Conservation (phyloP, 2,329 filamentous ascomycete species). For the Fusarium odoratissimum region DNA sequence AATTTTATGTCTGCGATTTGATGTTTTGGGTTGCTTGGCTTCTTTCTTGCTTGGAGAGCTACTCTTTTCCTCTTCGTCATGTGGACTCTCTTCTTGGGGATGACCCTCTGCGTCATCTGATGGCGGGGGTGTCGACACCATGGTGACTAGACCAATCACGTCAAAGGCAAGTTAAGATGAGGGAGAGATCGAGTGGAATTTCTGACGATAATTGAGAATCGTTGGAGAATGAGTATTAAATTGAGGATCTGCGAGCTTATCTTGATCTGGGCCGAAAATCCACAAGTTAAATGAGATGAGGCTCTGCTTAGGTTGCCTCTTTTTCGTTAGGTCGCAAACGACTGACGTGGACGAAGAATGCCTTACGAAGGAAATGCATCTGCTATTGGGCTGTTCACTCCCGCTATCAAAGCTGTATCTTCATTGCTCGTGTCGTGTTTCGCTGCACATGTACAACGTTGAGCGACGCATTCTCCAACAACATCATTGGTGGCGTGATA, state of each 20-base stretch:
- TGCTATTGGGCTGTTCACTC: background rate
- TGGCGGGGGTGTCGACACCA: conserved; percentile 18
- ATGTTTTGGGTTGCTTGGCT: background rate
- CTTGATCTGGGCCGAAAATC: background rate
- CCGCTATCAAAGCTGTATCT: background rate
- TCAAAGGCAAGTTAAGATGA: background rate
- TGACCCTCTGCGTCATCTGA: conserved; percentile 1
- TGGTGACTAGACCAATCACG: background rate
- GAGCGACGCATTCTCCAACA: background rate
- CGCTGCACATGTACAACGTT: background rate
- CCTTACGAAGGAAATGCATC: background rate
- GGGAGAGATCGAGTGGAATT: background rate
- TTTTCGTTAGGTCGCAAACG: conserved; percentile 1
- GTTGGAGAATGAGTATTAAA: background rate
- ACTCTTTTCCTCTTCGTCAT: background rate
- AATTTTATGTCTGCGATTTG: background rate
- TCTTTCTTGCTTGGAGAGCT: background rate
- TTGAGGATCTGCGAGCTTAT: background rate
- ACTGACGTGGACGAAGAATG: conserved; percentile 18
- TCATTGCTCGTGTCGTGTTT: background rate
- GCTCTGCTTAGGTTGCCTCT: conserved; percentile 9
- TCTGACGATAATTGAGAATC: background rate
- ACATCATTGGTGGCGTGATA: background rate
- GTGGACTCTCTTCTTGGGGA: background rate
- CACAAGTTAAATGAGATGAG: conserved; percentile 4